A percentile compares a stretch with the other conserved stretches of the same genome.
phyloP scores from a whole-genome alignment of 129 eudicot species.

The Arctium lappa region DNA sequence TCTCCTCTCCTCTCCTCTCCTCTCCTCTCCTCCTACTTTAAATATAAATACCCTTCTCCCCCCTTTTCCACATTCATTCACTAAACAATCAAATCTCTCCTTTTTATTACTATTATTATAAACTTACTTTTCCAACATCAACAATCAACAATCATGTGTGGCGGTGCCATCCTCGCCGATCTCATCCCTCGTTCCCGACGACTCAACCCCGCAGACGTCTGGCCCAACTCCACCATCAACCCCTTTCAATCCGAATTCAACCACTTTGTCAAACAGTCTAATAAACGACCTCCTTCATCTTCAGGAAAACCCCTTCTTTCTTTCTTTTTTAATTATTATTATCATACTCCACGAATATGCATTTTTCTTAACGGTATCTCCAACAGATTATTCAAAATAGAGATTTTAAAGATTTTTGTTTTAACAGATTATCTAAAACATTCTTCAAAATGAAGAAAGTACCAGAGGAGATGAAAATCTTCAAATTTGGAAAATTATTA shows the following conservation, averaged over 20 bases:
- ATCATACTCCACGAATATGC: not conserved
- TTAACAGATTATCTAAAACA: no score
- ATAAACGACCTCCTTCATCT: conserved; percentile 36
- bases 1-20: no score
- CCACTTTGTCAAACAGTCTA: conserved; percentile 9
- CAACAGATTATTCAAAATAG: no score
- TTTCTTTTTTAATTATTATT: not conserved
- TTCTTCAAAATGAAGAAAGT: no score
- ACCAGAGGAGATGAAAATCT: no score
- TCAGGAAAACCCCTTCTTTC: conserved; percentile 28
- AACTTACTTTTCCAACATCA: not conserved
- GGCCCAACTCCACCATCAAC: conserved; percentile 42
- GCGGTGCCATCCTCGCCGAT: conserved; percentile 74
- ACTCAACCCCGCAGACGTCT: conserved; percentile 50
- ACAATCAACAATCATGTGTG: conserved; percentile 48
- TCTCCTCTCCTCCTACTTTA: not conserved
- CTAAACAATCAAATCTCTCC: not conserved
- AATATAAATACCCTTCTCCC: conserved; percentile 1
- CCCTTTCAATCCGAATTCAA: conserved; percentile 25
- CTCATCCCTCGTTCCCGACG: conserved; percentile 44
- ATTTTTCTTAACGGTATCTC: not conserved
- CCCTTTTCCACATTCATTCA: not conserved
- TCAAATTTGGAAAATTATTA: no score
- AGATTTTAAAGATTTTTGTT: no score
- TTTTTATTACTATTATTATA: not conserved